Evolutionary conservation across 2,329 filamentous ascomycete genomes (phyloP), one percentile per base, ranked within the genome.

Genomic region (Ascochyta koolunga): DNA sequence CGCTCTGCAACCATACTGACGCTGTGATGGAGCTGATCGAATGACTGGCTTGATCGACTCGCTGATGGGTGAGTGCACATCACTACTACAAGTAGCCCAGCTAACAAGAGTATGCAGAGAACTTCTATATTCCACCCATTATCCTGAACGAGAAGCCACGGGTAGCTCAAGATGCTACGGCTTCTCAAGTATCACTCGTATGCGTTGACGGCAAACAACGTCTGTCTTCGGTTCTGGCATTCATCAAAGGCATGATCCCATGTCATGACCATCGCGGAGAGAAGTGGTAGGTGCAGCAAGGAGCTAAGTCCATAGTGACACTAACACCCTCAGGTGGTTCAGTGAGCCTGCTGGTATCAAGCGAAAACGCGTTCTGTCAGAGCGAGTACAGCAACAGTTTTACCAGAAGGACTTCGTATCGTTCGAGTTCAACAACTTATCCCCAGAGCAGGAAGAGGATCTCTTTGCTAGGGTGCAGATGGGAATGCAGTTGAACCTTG

Each of bases 161-260:
- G 24, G 15, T 25, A 25, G 33, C 27, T 5, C 50, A 50, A 22
- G 50, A 63, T 41, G 61, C 50, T 15, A 53, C 50, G 38, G 57
- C 54, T 24, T 39, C 58, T 31, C 37, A 45, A n/a, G 41, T 47
- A 3, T 64, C 52, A 13, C 67, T 76, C 10, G 69, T 77, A 16
- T 80, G 78, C 54, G 73, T 81, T 8, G 78, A 81, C 62, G 79
- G 79, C 4, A 81, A 81, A 62, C 79, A 82, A 59, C 75, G 79
- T 13, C 63, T 82, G 4, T 77, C 78, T 2, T 80, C 78, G 1
- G 67, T 81, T 15, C 61, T 66, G 13, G 76, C 75, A 16, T 82
- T 81, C 43, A 72, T 80, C 56, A 72, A 70, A 19, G 79, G 79
- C 2, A 60, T 74, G 21, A 78, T 82, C 36, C 75, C 76, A 4